Conservation (phyloP, 2,329 filamentous ascomycete species). For the Cladosporium oxysporum region DNA sequence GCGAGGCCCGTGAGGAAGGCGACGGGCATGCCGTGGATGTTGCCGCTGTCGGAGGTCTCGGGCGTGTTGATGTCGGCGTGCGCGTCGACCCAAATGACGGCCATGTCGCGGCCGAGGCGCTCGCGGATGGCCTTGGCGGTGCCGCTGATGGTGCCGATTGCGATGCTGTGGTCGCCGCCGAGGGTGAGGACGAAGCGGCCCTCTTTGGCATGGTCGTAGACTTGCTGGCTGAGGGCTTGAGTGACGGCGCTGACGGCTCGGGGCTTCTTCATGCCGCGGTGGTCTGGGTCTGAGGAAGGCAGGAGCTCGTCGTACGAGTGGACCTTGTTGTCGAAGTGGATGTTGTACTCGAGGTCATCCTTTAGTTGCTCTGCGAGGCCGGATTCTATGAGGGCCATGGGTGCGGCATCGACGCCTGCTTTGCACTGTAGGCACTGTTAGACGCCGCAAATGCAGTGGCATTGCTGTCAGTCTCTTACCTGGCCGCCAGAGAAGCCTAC, state of each 20-base stretch:
- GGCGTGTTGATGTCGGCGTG: constrained; percentile 98
- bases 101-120: constrained; percentile 77
- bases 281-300: constrained; percentile 71
- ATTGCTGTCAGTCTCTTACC: constrained; percentile 52
- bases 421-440: constrained; percentile 65
- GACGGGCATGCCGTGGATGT: constrained; percentile 98
- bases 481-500: constrained; percentile 97
- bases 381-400: constrained; percentile 82
- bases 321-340: constrained; percentile 79
- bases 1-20: constrained; percentile 87
- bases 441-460: background rate
- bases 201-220: constrained; percentile 79
- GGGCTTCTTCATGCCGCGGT: constrained; percentile 94
- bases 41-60: constrained; percentile 84
- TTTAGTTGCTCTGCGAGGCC: constrained; percentile 82
- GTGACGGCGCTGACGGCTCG: constrained; percentile 84
- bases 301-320: constrained; percentile 78
- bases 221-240: constrained; percentile 73
- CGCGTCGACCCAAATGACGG: constrained; percentile 97
- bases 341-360: constrained; percentile 83
- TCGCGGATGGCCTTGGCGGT: constrained; percentile 84
- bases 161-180: constrained; percentile 94
- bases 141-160: constrained; percentile 88
- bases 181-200: constrained; percentile 90
- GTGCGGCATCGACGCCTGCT: constrained; percentile 86